Evolutionary conservation across 345 rosid species (phyloP).

Genomic region (Rhodomyrtus tomentosa): DNA sequence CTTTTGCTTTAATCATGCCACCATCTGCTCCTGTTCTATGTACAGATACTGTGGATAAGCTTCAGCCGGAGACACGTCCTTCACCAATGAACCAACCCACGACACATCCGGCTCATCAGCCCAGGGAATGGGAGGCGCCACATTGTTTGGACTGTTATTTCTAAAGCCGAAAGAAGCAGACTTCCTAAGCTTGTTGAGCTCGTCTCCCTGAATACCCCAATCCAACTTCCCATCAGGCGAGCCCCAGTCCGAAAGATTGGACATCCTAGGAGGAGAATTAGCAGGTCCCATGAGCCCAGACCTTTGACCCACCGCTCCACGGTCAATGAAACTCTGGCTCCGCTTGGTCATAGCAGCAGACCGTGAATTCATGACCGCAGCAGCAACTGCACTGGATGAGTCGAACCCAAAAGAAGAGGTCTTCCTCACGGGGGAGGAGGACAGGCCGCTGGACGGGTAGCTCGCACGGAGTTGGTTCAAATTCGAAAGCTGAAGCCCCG

Average conservation of each 20-base stretch:
- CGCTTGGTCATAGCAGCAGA: conserved; percentile 76
- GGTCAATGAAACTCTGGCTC: conserved; percentile 83
- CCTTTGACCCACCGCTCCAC: conserved; percentile 17
- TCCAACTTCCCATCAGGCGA: conserved; percentile 75
- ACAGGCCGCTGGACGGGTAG: conserved; percentile 24
- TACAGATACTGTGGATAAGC: neutral
- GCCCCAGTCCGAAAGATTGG: conserved; percentile 66
- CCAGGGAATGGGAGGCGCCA: conserved; percentile 8
- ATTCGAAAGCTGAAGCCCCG: conserved; percentile 46
- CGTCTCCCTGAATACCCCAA: conserved; percentile 86
- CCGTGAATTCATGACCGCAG: conserved; percentile 86
- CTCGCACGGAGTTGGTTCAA: conserved; percentile 59
- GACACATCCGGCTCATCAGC: conserved; percentile 80
- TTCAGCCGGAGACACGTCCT: conserved; percentile 42
- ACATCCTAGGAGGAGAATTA: conserved; percentile 31
- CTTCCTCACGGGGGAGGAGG: conserved; percentile 49
- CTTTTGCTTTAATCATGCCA: neutral
- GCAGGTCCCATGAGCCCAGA: conserved; percentile 15
- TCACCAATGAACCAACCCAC: conserved; percentile 83
- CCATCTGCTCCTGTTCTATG: conserved; percentile 8
- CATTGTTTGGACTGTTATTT: conserved; percentile 17
- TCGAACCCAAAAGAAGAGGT: conserved; percentile 51
- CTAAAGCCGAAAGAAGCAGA: conserved; percentile 77
- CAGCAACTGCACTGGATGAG: conserved; percentile 80
- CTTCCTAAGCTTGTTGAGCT: conserved; percentile 73